Conservation (phyloP, 2,329 filamentous ascomycete genomes). For the Arthrinium phaeospermum region DNA sequence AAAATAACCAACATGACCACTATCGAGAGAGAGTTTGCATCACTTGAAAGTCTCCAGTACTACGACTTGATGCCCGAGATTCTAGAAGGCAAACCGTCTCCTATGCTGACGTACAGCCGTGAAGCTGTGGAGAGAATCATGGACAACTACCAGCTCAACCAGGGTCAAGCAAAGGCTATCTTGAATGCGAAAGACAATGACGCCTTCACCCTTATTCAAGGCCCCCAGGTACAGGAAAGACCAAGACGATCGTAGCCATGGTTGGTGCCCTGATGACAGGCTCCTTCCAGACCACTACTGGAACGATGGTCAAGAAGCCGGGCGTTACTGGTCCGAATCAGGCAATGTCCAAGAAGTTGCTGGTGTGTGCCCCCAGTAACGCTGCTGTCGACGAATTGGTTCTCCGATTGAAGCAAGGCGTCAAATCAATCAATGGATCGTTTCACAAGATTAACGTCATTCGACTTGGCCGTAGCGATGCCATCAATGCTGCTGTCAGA, state of each 20-base stretch:
- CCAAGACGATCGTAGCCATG: slow-evolving; percentile 96
- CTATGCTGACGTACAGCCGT: slow-evolving; percentile 80
- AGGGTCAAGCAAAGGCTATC: slow-evolving; percentile 88
- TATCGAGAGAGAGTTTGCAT: slow-evolving; percentile 93
- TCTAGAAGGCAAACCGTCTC: slow-evolving; percentile 85
- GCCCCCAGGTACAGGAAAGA: slow-evolving; percentile 95
- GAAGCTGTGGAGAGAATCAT: slow-evolving; percentile 72
- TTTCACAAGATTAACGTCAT: slow-evolving; percentile 83
- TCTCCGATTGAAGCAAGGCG: slow-evolving; percentile 84
- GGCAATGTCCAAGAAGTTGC: slow-evolving; percentile 74
- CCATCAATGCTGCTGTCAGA: slow-evolving; percentile 85
- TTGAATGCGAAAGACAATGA: slow-evolving; percentile 93
- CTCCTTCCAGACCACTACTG: slow-evolving; percentile 48
- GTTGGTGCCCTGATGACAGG: slow-evolving; percentile 83
- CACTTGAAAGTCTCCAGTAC: slow-evolving; percentile 87
- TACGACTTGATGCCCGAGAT: slow-evolving; percentile 97
- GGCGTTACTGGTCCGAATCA: slow-evolving; percentile 40
- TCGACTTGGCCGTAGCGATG: slow-evolving; percentile 87
- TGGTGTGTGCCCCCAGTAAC: slow-evolving; percentile 98
- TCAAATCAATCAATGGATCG: slow-evolving; percentile 77
- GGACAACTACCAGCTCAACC: slow-evolving; percentile 82
- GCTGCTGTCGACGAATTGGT: slow-evolving; percentile 97
- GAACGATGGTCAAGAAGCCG: slow-evolving; percentile 52
- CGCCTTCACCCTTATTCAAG: slow-evolving; percentile 95
- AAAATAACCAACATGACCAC: slow-evolving; percentile 94